These are phyloP conservation scores for Tolypocladium capitatum DNA, from an alignment of 2,329 filamentous ascomycete species.

Conservation along the genomic window DNA sequence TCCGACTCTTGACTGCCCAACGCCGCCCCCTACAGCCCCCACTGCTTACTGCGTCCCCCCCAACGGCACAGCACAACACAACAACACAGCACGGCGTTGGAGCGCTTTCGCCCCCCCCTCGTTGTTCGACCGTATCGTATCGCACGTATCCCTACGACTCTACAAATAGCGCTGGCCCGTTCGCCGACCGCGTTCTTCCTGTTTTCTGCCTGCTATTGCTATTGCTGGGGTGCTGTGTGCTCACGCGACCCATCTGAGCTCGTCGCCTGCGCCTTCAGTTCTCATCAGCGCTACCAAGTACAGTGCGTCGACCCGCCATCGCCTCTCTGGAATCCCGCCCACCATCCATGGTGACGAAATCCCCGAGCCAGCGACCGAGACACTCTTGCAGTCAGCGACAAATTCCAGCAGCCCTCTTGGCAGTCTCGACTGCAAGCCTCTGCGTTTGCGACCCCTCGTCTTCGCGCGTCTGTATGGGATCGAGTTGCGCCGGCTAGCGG, in stretches of 20 bases:
- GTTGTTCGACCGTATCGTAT: background rate
- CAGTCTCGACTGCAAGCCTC: background rate
- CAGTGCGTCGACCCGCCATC: background rate
- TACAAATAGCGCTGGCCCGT: background rate
- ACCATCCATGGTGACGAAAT: constrained; percentile 8
- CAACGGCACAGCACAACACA: background rate
- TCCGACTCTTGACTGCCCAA: background rate
- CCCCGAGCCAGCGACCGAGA: constrained; percentile 8
- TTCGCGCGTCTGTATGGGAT: constrained; percentile 4
- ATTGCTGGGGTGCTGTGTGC: background rate
- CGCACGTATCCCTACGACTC: background rate
- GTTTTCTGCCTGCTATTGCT: background rate
- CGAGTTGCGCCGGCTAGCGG: constrained; percentile 2
- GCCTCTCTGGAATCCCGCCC: constrained; percentile 2
- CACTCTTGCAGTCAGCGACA: constrained; percentile 5
- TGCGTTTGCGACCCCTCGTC: background rate
- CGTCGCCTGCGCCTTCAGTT: background rate
- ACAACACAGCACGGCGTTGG: background rate
- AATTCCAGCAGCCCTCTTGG: constrained; percentile 3
- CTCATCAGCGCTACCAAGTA: background rate
- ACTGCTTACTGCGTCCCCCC: background rate
- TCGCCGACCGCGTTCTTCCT: background rate
- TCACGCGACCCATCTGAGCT: background rate
- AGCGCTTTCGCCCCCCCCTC: background rate
- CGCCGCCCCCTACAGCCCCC: background rate